Conservation (phyloP, 2,329 filamentous ascomycete genomes). For the Trichoderma sp. region DNA sequence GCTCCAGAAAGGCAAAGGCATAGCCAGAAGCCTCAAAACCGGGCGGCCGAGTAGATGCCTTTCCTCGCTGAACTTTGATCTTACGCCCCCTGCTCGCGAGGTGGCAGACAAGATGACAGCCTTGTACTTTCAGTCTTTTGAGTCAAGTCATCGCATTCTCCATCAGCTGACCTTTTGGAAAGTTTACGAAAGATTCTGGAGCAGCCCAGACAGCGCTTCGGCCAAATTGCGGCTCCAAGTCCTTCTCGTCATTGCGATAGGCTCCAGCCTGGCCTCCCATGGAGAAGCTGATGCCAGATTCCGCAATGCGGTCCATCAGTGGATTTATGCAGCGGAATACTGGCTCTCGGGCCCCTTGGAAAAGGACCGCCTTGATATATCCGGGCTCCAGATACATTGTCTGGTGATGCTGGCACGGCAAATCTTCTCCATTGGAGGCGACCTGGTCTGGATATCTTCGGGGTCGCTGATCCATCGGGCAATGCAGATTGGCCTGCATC, state of each 20-base stretch:
- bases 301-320: constrained; percentile 51
- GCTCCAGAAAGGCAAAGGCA: constrained; percentile 36
- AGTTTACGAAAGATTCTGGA: neutral
- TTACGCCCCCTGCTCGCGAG: constrained; percentile 34
- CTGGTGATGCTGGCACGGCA: constrained; percentile 54
- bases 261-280: constrained; percentile 45
- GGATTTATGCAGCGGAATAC: constrained; percentile 56
- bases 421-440: constrained; percentile 50
- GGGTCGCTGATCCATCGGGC: constrained; percentile 55
- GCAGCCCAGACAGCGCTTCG: neutral
- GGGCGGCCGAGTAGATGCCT: neutral
- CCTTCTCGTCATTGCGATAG: constrained; percentile 38
- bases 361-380: constrained; percentile 53
- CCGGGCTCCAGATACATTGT: constrained; percentile 55
- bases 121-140: constrained; percentile 57
- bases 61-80: neutral
- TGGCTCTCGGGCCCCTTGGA: constrained; percentile 52
- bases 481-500: constrained; percentile 61
- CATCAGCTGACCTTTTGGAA: constrained; percentile 46
- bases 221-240: constrained; percentile 51
- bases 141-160: constrained; percentile 59
- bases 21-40: constrained; percentile 39
- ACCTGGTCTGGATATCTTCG: constrained; percentile 55
- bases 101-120: constrained; percentile 55
- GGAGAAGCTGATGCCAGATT: constrained; percentile 43